Evolutionary conservation across 176 grass and related monocot species (phyloP), one percentile per base, ranked within the genome.

Genomic region (Areca catechu): DNA sequence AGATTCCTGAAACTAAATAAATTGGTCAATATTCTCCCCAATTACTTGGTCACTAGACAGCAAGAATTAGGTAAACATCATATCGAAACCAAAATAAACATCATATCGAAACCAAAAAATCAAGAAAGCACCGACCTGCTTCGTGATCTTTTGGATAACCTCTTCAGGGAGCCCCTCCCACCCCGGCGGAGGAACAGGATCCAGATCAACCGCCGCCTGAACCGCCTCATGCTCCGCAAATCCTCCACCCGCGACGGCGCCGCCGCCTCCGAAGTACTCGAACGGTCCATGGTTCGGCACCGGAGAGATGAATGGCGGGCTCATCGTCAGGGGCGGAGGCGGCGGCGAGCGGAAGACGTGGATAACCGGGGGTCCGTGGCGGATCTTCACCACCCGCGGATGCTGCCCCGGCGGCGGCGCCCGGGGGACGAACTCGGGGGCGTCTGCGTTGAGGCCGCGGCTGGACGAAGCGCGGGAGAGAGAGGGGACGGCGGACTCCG

Each of bases 281-380:
- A 54, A 54, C 53, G 53, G 4, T 19, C 19, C 53, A 19, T 22
- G 53, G 53, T 22, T 20, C 17, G 53, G 19, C 1, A 54, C 53
- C 53, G 53, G 19, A 54, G 53, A 18, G 53, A 21, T 20, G 19
- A 54, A 54, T 17, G n/a, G 53, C 19, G 53, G 53, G 34, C 34
- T 43, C 34, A 43, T 43, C 9, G 9, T 5, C 53, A 19, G 51
- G 15, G 51, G 27, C 27, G 27, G 51, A 53, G 51, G 51, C 0
- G 51, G 53, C 53, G 53, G 53, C 53, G 53, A 19, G 53, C 20
- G 53, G 53, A 54, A 54, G 53, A 22, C 53, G 19, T 54, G 53
- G 53, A 54, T 54, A 19, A 54, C n/a, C 53, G 53, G 53, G 19
- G 52, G 53, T 2, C 19, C 53, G 53, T 53, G 34, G 34, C n/a